A percentile compares a stretch with the other conserved stretches of the same genome.
Evolutionary conservation across 1,139 yeast species (phyloP).

Genomic region (Diutina catenulata): DNA sequence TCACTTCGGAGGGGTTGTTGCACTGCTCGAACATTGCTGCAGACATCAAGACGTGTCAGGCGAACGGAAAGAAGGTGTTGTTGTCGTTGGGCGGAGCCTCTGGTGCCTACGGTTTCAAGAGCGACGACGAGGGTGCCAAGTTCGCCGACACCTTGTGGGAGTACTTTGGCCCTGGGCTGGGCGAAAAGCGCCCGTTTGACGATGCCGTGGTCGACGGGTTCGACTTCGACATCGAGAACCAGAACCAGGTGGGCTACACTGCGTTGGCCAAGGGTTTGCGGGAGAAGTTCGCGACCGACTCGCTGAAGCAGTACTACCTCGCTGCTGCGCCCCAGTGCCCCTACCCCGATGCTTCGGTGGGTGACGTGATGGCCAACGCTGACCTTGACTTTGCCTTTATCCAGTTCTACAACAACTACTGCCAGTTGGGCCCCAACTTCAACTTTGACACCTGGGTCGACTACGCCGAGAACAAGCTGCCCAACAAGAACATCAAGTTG

Average conservation of each 20-base stretch:
- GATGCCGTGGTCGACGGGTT: conserved; percentile 34
- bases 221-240: conserved; percentile 35
- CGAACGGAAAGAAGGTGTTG: conserved; percentile 61
- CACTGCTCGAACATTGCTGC: conserved; percentile 55
- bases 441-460: conserved; percentile 82
- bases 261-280: conserved; percentile 55
- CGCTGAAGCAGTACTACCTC: conserved; percentile 55
- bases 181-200: conserved; percentile 62
- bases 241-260: conserved; percentile 40
- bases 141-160: conserved; percentile 79
- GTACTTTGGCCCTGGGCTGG: conserved; percentile 68
- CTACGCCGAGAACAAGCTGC: conserved; percentile 49
- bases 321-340: conserved; percentile 96
- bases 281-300: conserved; percentile 37
- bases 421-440: conserved; percentile 47
- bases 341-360: conserved; percentile 80
- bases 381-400: conserved; percentile 77
- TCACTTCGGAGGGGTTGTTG: conserved; percentile 37
- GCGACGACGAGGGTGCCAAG: conserved; percentile 47
- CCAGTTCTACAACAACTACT: conserved; percentile 90
- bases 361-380: conserved; percentile 49
- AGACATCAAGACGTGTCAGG: conserved; percentile 78
- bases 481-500: conserved; percentile 55
- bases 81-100: conserved; percentile 83
- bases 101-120: conserved; percentile 65